Evolutionary conservation across 2,329 filamentous ascomycete genomes (phyloP).

Genomic region (Cytospora paraplurivora): DNA sequence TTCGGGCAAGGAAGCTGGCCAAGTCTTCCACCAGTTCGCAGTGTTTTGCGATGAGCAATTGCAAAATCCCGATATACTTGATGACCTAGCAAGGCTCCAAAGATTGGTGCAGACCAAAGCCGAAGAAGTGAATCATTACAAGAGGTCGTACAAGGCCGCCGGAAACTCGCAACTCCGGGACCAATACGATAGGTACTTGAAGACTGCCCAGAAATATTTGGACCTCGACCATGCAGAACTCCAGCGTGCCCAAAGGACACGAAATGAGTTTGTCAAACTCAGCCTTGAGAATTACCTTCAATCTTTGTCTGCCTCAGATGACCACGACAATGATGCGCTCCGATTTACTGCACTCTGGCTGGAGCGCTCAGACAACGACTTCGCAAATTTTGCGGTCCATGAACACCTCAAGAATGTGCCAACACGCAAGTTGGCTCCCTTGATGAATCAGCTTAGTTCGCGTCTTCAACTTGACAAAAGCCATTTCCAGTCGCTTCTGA

Average conservation of each 20-base stretch:
- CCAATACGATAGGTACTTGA: conserved; percentile 62
- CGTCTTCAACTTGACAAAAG: conserved; percentile 72
- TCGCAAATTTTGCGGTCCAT: conserved; percentile 76
- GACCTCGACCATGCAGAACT: conserved; percentile 89
- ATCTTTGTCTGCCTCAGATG: conserved; percentile 80
- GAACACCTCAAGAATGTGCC: conserved; percentile 73
- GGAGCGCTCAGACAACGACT: conserved; percentile 74
- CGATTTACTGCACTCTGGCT: conserved; percentile 95
- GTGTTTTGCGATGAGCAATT: conserved; percentile 94
- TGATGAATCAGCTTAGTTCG: conserved; percentile 98
- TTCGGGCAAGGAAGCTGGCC: conserved; percentile 73
- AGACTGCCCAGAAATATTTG: conserved; percentile 83
- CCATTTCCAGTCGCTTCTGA: conserved; percentile 76
- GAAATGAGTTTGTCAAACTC: conserved; percentile 81
- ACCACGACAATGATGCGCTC: conserved; percentile 85
- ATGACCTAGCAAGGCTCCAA: conserved; percentile 80
- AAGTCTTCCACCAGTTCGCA: conserved; percentile 94
- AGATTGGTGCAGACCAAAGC: conserved; percentile 79
- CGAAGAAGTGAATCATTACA: conserved; percentile 64
- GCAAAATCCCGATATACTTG: conserved; percentile 79
- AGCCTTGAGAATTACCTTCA: conserved; percentile 93
- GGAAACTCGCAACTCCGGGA: conserved; percentile 60
- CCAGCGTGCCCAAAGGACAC: conserved; percentile 72
- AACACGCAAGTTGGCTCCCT: conserved; percentile 84
- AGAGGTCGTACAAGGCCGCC: conserved; percentile 9